Percentiles rank a stretch among this genome's conserved stretches.
These are phyloP conservation scores for Chlamydomonas eustigma DNA, from an alignment of 139 green algal genomes.

Conservation along the genomic window DNA sequence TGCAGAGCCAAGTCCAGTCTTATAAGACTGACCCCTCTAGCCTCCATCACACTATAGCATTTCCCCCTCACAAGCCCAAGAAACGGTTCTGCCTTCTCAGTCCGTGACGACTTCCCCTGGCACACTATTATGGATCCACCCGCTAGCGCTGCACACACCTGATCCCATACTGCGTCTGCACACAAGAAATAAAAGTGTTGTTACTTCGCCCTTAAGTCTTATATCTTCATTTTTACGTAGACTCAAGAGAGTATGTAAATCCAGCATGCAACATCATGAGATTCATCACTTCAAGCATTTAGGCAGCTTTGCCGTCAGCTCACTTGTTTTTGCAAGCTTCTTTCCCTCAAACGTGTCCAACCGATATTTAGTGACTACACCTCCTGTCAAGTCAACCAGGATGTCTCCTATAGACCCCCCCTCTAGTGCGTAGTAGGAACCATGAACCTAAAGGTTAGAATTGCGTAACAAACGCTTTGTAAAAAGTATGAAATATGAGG, in stretches of 20 bases:
- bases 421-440: constrained; percentile 42
- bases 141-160: constrained; percentile 23
- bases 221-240: too few species aligned
- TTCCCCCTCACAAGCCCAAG: not conserved
- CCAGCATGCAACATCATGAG: not conserved
- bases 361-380: constrained; percentile 41
- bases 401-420: constrained; percentile 35
- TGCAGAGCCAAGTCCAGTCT: too few species aligned
- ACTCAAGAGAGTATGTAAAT: too few species aligned
- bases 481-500: too few species aligned
- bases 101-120: not conserved
- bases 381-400: constrained; percentile 55
- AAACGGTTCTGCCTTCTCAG: not conserved
- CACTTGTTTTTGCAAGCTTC: too few species aligned
- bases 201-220: too few species aligned
- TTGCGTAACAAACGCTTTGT: too few species aligned
- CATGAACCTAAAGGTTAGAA: constrained; percentile 37
- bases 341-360: not conserved
- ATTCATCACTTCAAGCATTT: too few species aligned
- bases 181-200: too few species aligned
- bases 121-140: constrained; percentile 20
- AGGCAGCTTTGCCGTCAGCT: too few species aligned
- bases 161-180: constrained; percentile 19
- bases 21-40: too few species aligned
- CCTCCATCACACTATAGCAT: constrained; percentile 21